Evolutionary conservation across 768 basidiomycete genomes (phyloP), one percentile per base, ranked within the genome.

Genomic region (Daedalea quercina): DNA sequence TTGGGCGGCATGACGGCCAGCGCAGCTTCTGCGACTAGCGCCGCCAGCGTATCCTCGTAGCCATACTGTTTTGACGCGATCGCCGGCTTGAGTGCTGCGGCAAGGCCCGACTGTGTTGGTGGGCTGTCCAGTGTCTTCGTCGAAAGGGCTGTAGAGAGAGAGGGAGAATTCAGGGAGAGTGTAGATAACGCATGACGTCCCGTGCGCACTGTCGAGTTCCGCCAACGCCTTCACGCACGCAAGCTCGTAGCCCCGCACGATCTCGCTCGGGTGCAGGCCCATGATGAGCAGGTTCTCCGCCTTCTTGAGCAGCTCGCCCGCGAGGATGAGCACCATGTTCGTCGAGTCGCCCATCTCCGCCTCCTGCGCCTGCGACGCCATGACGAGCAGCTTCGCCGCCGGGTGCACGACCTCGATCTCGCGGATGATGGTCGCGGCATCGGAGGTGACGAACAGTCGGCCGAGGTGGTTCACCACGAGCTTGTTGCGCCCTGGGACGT

Each of bases 401-500:
- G 96, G 96, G 69, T 99, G 96, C 15, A 98, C 93, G 52, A 99
- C 93, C 66, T 99, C 96, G 65, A 98, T 85, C 73, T 99, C 96
- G 58, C 87, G 81, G 64, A 99, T 93, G 70, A 99, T 98, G 54
- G 95, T 98, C 12, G 96, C 96, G 9, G 96, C 95, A 80, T 99
- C 95, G 44, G 93, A 95, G 31, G 96, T 99, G 55, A 98, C 94
- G 70, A 98, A 98, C 35, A 97, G 78, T 68, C 85, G 80, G 51
- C 94, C 94, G 33, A 99, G 77, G 70, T 98, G 95, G 69, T 99
- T 99, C 72, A 99, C 95, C 67, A 99, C 73, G 51, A 99, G 83
- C 70, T 99, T 99, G 71, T 97, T 99, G 49, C 95, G 82, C 40
- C 51, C 51, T 52, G 26, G n/a, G n/a, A n/a, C n/a, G n/a, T n/a